Evolutionary conservation across 352 stramenopile genomes (phyloP).

Genomic region (Phytophthora pini): DNA sequence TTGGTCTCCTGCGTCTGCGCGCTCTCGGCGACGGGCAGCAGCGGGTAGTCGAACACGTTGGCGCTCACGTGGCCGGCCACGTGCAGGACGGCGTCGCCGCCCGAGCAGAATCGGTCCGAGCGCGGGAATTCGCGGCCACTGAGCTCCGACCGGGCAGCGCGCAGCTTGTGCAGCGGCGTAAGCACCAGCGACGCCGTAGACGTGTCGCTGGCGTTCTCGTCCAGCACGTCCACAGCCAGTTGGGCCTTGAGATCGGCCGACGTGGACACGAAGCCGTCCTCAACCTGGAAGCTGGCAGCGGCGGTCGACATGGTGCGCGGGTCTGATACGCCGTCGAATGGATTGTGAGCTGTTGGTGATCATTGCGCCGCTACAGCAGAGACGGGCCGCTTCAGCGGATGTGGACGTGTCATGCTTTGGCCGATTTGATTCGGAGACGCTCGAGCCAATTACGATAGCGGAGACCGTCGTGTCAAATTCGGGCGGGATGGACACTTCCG

Average conservation of each 20-base stretch:
- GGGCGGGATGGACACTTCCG: constrained; percentile 7
- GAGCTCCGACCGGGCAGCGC: constrained; percentile 22
- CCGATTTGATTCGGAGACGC: constrained; percentile 18
- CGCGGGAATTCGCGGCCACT: constrained; percentile 45
- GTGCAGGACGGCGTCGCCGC: constrained; percentile 56
- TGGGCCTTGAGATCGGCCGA: constrained; percentile 13
- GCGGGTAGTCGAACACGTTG: constrained; percentile 72
- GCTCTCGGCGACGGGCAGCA: constrained; percentile 37
- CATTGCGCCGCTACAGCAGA: constrained; percentile 10
- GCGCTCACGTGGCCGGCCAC: constrained; percentile 65
- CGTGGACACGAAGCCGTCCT: constrained; percentile 32
- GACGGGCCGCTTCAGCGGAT: constrained; percentile 1
- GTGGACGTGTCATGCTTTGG: constrained; percentile 18
- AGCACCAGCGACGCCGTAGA: constrained; percentile 34
- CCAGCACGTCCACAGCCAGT: constrained; percentile 29
- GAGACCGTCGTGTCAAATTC: constrained; percentile 11
- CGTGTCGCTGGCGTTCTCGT: constrained; percentile 36
- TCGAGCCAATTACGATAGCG: constrained; percentile 7
- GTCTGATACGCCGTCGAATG: constrained; percentile 13
- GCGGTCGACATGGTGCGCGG: constrained; percentile 18
- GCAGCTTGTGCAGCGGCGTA: constrained; percentile 22
- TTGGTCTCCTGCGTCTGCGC: constrained; percentile 16
- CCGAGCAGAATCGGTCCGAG: constrained; percentile 61
- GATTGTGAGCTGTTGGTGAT: constrained; percentile 9
- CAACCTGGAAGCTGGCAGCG: constrained; percentile 38